Evolutionary conservation across 2,329 filamentous ascomycete genomes (phyloP).

Genomic region (Corniculantispora saksenae): DNA sequence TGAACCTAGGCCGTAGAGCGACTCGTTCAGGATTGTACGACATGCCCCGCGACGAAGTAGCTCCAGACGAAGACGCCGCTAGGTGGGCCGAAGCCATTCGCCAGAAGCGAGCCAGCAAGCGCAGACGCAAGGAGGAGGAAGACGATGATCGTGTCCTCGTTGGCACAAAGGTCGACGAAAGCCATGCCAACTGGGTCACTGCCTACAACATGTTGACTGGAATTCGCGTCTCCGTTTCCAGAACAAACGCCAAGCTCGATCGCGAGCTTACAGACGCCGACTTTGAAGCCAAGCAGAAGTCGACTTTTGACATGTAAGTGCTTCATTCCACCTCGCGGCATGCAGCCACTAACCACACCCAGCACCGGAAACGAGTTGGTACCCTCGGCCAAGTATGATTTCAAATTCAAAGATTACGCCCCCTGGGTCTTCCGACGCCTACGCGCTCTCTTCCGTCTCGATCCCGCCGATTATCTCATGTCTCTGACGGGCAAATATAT

Average conservation of each 20-base stretch:
- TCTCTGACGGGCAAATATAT: constrained; percentile 99
- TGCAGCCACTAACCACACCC: constrained; percentile 23
- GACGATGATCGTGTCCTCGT: constrained; percentile 94
- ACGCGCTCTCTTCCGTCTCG: constrained; percentile 81
- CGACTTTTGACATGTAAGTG: constrained; percentile 94
- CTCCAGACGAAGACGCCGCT: constrained; percentile 85
- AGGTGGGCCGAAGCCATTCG: constrained; percentile 92
- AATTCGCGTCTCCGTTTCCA: constrained; percentile 93
- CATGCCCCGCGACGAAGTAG: constrained; percentile 76
- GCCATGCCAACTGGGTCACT: constrained; percentile 94
- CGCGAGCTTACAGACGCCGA: constrained; percentile 86
- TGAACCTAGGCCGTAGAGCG: constrained; percentile 75
- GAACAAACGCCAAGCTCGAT: constrained; percentile 96
- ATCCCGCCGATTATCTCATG: constrained; percentile 97
- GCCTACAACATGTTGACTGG: constrained; percentile 99
- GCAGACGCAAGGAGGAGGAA: constrained; percentile 78
- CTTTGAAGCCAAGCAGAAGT: constrained; percentile 94
- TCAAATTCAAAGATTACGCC: constrained; percentile 99
- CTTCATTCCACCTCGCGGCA: background rate
- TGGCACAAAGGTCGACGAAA: constrained; percentile 96
- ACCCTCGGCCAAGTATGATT: constrained; percentile 98
- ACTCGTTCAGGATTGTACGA: constrained; percentile 82
- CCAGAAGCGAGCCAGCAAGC: constrained; percentile 86
- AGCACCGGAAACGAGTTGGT: constrained; percentile 96
- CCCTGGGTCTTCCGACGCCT: constrained; percentile 98